Conservation (phyloP, 257 asterid species). For the Solanum chmielewskii region DNA sequence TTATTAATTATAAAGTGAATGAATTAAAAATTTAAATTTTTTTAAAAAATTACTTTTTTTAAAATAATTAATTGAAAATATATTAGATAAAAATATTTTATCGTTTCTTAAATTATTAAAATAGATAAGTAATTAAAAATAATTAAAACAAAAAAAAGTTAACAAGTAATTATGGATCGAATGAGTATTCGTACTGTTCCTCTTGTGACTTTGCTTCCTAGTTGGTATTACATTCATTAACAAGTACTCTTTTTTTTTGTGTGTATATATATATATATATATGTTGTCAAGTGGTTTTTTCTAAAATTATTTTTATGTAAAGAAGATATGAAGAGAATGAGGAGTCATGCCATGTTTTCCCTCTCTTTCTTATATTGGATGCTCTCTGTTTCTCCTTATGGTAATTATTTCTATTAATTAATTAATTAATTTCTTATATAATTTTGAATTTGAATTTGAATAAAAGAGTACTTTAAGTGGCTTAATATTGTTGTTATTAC, state of each 20-base stretch:
- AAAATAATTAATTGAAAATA: no score
- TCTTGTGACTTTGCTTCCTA: slow-evolving; percentile 25
- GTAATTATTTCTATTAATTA: neutral
- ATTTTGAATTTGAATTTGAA: neutral
- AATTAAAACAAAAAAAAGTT: no score
- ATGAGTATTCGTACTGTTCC: slow-evolving; percentile 15
- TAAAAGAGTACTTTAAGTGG: neutral
- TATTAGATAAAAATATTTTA: no score
- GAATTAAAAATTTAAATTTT: no score
- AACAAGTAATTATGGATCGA: no score
- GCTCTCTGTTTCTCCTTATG: neutral
- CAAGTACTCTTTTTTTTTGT: neutral
- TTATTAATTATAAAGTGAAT: no score
- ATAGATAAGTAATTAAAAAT: no score
- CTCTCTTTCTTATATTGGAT: slow-evolving; percentile 1
- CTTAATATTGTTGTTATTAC: neutral
- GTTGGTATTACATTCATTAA: neutral
- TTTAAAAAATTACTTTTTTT: no score
- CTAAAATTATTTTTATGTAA: neutral
- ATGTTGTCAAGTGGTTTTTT: neutral
- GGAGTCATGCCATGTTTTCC: neutral
- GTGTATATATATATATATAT: neutral
- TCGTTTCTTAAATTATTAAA: no score
- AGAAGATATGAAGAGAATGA: slow-evolving; percentile 8
- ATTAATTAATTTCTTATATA: neutral